Evolutionary conservation across 257 asterid species (phyloP), one percentile per base, ranked within the genome.

Genomic region (Solanum boliviense): DNA sequence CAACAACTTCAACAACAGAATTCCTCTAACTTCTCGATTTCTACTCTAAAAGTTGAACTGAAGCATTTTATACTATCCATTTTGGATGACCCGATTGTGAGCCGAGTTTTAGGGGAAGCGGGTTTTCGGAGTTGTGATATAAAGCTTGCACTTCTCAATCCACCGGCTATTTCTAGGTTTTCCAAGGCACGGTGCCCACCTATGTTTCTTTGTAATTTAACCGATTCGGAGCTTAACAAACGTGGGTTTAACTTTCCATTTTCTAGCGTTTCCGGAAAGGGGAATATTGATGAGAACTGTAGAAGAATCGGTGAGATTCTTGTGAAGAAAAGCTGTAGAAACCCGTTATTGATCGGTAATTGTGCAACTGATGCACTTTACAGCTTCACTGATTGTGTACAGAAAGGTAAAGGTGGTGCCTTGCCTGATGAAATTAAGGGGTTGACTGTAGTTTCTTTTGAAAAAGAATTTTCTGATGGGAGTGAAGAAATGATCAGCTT

Each of bases 61-160:
- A 97, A 93, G 95, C 95, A 94, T 90, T 95, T 97, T 88, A 89
- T 97, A 8, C 85, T 94, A 9, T 95, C 99, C 20, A 93, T 97
- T 85, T 88, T 97, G 85, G 99, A 97, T 93, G 99, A 97, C 89
- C 99, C 99, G 91, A 92, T 90, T 85, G 99, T 97, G 27, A 95
- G 98, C 68, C 92, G 98, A 86, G 99, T 97, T 27, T 94, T 97
- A 58, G 96, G 93, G 9, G 99, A 97, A 85, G 99, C 99, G 16
- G 98, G 99, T 27, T 97, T 95, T 32, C 93, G 98, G 87, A 95
- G 98, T 35, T 91, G 90, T 82, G 99, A 97, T 86, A 87, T 97
- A 1, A 95, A 97, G 92, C 88, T 92, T 21, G 93, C 98, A 75
- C 91, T 97, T 90, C 62, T 93, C 8, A 95, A 93, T 88, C 99